Base-by-base conservation (phyloP, 2,329 filamentous ascomycete genomes). In the Escovopsis weberi region DNA sequence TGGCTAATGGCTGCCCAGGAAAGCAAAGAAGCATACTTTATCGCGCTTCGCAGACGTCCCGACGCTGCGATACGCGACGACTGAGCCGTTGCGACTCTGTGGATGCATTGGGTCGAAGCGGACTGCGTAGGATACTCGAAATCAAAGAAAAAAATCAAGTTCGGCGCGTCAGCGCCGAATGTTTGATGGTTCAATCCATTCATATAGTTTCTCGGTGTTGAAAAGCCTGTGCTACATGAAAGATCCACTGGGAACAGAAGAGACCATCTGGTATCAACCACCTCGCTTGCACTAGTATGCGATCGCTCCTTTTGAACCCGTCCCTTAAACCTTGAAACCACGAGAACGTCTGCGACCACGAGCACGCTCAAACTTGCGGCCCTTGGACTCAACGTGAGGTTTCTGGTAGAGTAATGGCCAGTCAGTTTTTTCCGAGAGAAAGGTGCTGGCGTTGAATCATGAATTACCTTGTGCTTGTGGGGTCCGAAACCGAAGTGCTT, bases 401-500 rank as follows among this genome's bases (percentile, higher is more conserved):
- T 95, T 96, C 89, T 91, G 55, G 48, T 59, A 35, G 11, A 8
- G 30, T 37, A 30, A 45, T 35, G 44, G 38, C 36, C 15, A 36
- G 9, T 19, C 4, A 18, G 12, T 19, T 12, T 23, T 23, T 23
- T 18, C 12, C 18, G 2, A 15, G 11, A 9, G 8, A 35, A 39
- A 18, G 10, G 28, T 49, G 26, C 38, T 40, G 37, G 12, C 37
- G 3, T 5, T 9, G 28, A 11, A 32, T 11, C 1, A 4, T 2
- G 28, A 63, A 74, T 55, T 67, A 86, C 85, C 84, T 96, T 98
- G 82, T 94, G 75, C 69, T 80, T 88, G 80, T 98, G 91, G 54
- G 91, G 91, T 55, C 91, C 93, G 59, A 98, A 84, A 65, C 93
- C 91, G 66, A 98, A 98, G 76, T 98, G 93, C 84, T 94, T 96